A percentile compares a stretch with the other conserved stretches of the same genome.
These are phyloP conservation scores for Podosphaera xanthii DNA, from an alignment of 2,329 filamentous ascomycete genomes.

Conservation along the genomic window DNA sequence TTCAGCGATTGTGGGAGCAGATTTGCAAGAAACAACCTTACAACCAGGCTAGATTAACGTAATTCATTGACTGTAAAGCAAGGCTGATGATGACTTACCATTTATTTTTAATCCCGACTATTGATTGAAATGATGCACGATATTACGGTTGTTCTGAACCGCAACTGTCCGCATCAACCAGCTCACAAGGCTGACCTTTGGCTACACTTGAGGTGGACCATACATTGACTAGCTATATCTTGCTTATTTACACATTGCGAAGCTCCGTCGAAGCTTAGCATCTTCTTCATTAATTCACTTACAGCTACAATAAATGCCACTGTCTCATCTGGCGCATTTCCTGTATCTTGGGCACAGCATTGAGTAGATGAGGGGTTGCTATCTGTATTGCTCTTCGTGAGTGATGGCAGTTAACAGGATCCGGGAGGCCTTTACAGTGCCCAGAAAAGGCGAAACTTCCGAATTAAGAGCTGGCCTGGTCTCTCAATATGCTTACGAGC, in stretches of 20 bases:
- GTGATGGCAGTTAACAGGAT: slow-evolving; percentile 90
- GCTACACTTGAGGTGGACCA: neutral
- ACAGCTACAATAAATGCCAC: too few relatives aligned
- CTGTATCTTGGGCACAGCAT: neutral
- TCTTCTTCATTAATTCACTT: neutral
- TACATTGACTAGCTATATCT: neutral
- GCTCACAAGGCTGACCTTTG: neutral
- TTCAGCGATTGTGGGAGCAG: neutral
- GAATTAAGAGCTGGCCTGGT: slow-evolving; percentile 87
- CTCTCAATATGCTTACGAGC: slow-evolving; percentile 97
- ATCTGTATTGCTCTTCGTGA: slow-evolving; percentile 17
- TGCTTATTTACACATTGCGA: neutral
- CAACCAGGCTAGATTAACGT: too few relatives aligned
- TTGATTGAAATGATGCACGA: neutral
- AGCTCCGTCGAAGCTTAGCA: neutral
- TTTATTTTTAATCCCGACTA: neutral
- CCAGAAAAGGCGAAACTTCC: slow-evolving; percentile 93
- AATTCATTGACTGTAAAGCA: too few relatives aligned
- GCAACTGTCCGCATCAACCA: neutral
- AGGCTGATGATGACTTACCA: neutral
- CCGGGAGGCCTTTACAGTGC: slow-evolving; percentile 75
- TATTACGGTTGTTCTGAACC: neutral
- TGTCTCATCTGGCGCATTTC: neutral
- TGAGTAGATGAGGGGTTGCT: neutral
- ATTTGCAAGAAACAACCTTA: slow-evolving; percentile 7